These are phyloP conservation scores for Trichosporon faecale DNA, from an alignment of 1,284 basidiomycete genomes.

Conservation along the genomic window DNA sequence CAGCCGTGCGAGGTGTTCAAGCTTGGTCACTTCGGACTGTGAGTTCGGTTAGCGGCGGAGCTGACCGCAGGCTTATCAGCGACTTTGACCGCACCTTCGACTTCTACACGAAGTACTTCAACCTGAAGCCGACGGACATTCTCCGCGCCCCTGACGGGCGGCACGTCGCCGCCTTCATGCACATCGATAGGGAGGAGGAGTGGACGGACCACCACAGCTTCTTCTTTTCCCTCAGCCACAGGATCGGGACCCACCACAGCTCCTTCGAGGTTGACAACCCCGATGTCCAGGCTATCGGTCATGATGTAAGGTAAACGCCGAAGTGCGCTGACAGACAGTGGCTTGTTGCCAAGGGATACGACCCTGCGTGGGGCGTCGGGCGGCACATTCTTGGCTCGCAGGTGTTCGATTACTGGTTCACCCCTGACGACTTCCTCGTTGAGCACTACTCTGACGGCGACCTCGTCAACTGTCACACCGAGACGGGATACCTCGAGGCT, in stretches of 20 bases:
- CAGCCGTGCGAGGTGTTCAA: constrained; percentile 27
- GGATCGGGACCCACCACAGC: constrained; percentile 26
- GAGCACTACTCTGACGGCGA: constrained; percentile 34
- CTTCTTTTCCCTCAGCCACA: constrained; percentile 25
- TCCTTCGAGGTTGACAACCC: constrained; percentile 29
- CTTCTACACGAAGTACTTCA: constrained; percentile 30
- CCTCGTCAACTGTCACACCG: constrained; percentile 26
- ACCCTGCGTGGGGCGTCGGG: constrained; percentile 29
- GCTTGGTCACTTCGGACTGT: constrained; percentile 32
- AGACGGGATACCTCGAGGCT: constrained; percentile 11
- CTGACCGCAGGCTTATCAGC: constrained; percentile 17
- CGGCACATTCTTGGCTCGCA: constrained; percentile 33
- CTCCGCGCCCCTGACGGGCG: constrained; percentile 22
- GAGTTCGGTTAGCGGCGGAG: background rate
- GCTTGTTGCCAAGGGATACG: constrained; percentile 27
- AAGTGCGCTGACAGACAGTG: constrained; percentile 10
- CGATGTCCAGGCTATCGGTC: constrained; percentile 28
- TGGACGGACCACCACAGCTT: constrained; percentile 34
- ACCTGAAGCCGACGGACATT: constrained; percentile 31
- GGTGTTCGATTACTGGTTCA: constrained; percentile 35
- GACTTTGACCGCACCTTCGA: constrained; percentile 24
- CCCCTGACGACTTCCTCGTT: constrained; percentile 29
- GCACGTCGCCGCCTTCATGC: constrained; percentile 26
- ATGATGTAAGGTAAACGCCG: constrained; percentile 12
- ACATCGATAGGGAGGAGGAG: constrained; percentile 30